These are phyloP conservation scores for Lasiodiplodia sp. DNA, from an alignment of 2,329 filamentous ascomycete genomes.

Conservation along the genomic window DNA sequence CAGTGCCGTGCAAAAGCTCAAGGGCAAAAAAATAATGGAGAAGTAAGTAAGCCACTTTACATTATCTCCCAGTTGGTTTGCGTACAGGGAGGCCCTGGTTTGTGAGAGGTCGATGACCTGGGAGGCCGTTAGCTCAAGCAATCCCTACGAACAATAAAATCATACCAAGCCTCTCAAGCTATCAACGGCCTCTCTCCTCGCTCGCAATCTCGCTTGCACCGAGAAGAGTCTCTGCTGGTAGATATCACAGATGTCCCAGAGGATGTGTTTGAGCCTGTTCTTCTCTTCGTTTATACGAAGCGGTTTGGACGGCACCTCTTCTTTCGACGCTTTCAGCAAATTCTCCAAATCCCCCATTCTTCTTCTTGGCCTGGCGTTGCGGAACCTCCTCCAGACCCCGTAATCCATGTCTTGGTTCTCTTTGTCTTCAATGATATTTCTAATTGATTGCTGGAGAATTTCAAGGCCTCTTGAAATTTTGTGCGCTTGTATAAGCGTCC, in stretches of 20 bases:
- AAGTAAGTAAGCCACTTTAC: constrained; percentile 26
- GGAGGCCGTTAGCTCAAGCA: not conserved
- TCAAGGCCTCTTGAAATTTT: not conserved
- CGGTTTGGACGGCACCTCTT: not conserved
- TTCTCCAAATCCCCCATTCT: not conserved
- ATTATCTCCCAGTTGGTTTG: constrained; percentile 21
- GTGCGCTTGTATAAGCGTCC: constrained; percentile 1
- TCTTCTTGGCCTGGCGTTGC: not conserved
- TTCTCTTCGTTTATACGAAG: not conserved
- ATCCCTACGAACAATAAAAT: not conserved
- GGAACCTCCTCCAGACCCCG: constrained; percentile 11
- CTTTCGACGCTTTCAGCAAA: not conserved
- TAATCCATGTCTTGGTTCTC: not conserved
- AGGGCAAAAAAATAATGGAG: constrained; percentile 25
- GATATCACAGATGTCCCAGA: not conserved
- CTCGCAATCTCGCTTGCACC: not conserved
- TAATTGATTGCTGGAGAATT: not conserved
- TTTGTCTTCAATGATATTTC: not conserved
- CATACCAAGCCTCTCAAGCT: constrained; percentile 6
- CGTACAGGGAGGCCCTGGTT: constrained; percentile 20
- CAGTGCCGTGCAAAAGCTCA: constrained; percentile 12
- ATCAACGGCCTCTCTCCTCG: not conserved
- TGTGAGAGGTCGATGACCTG: constrained; percentile 18
- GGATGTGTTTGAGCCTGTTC: not conserved
- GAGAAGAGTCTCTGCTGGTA: not conserved